These are phyloP conservation scores for Talaromyces trachyspermus DNA, from an alignment of 495 filamentous ascomycete species.

Conservation along the genomic window DNA sequence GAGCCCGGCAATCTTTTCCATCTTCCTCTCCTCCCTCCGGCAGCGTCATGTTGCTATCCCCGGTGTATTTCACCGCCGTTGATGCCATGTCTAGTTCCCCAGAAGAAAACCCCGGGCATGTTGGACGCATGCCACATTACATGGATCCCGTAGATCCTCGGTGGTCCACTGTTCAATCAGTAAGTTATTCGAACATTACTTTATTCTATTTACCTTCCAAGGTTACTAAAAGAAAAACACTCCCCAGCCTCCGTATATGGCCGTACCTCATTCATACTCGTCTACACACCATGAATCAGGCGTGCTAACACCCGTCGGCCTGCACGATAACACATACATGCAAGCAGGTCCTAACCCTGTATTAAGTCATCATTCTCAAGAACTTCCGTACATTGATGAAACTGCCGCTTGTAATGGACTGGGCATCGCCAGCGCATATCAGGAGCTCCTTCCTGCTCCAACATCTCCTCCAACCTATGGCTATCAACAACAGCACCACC, in stretches of 20 bases:
- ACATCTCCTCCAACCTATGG: constrained; percentile 11
- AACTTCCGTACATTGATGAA: constrained; percentile 29
- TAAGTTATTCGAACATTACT: too few species aligned
- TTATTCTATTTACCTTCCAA: too few species aligned
- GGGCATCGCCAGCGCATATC: constrained; percentile 32
- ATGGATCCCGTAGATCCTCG: too few species aligned
- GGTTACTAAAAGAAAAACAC: constrained; percentile 5
- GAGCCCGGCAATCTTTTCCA: too few species aligned
- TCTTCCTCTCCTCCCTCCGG: too few species aligned
- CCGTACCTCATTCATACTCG: constrained; percentile 26
- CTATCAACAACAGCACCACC: constrained; percentile 3
- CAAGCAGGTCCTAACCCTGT: constrained; percentile 28
- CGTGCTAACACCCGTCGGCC: constrained; percentile 34
- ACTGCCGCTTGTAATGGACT: constrained; percentile 26
- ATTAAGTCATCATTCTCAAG: constrained; percentile 33
- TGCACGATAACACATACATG: constrained; percentile 30
- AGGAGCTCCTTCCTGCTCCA: constrained; percentile 23
- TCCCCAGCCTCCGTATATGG: constrained; percentile 23
- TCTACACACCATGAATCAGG: constrained; percentile 20
- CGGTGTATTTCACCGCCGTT: too few species aligned
- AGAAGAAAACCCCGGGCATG: too few species aligned
- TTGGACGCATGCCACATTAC: too few species aligned
- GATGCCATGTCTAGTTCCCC: too few species aligned
- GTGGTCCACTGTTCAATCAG: too few species aligned
- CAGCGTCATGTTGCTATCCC: too few species aligned